These are phyloP conservation scores for Wolfiporia cocos DNA, from an alignment of 1,284 basidiomycete species.

Conservation along the genomic window DNA sequence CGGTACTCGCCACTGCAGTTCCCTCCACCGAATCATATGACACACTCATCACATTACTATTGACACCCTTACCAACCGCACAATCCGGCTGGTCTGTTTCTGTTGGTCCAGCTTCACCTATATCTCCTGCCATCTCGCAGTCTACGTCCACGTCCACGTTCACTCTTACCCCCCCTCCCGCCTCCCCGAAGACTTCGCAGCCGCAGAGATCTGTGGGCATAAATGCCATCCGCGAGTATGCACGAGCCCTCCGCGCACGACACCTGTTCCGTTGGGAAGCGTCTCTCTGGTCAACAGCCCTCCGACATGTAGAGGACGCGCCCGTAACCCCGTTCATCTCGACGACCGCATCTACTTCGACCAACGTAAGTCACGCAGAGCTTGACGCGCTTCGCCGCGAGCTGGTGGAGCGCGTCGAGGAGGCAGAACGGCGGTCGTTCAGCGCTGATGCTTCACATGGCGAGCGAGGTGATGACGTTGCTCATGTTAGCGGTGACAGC, in stretches of 20 bases:
- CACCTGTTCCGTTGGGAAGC: slow-evolving; percentile 38
- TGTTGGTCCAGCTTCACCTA: slow-evolving; percentile 10
- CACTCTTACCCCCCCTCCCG: slow-evolving; percentile 12
- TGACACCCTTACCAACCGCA: too few species aligned
- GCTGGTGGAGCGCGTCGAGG: too few species aligned
- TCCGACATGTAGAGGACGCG: slow-evolving; percentile 41
- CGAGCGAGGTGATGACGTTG: slow-evolving; percentile 1
- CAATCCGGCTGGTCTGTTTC: slow-evolving; percentile 11
- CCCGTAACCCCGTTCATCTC: slow-evolving; percentile 15
- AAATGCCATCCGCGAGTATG: slow-evolving; percentile 24
- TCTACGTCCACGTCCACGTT: slow-evolving; percentile 1
- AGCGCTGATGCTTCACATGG: too few species aligned
- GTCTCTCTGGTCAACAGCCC: slow-evolving; percentile 45
- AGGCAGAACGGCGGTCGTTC: too few species aligned
- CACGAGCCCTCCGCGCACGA: slow-evolving; percentile 28
- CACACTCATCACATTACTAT: too few species aligned
- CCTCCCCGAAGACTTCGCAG: background rate
- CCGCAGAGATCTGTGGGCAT: slow-evolving; percentile 2
- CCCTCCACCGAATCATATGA: too few species aligned
- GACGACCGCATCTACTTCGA: background rate
- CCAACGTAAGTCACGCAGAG: slow-evolving; percentile 5
- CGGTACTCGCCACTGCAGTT: too few species aligned
- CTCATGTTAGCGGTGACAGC: background rate
- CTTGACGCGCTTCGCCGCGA: too few species aligned
- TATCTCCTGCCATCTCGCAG: slow-evolving; percentile 1